These are phyloP conservation scores for Physocladia obscura DNA, from an alignment of 192 early-diverging fungal genomes.

Conservation along the genomic window DNA sequence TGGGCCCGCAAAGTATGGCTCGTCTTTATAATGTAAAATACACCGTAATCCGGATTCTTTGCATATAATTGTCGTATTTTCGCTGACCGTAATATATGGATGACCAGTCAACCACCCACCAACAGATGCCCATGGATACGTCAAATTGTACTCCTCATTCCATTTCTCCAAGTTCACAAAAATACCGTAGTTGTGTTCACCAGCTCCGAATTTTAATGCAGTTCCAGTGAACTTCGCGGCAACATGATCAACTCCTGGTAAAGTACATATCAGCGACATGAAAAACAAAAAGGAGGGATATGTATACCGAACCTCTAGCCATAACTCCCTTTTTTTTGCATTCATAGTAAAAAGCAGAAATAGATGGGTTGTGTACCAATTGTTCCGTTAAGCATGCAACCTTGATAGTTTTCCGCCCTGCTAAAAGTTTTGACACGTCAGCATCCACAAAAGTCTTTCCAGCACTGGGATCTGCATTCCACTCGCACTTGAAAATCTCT, in stretches of 20 bases:
- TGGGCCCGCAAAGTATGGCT: constrained; percentile 68
- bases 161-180: constrained; percentile 60
- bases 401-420: constrained; percentile 43
- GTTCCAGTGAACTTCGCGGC: constrained; percentile 72
- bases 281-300: no score
- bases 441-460: not conserved
- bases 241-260: constrained; percentile 67
- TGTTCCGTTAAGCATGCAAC: constrained; percentile 88
- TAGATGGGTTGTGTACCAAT: constrained; percentile 91
- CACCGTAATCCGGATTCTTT: constrained; percentile 59
- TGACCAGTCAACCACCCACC: constrained; percentile 67
- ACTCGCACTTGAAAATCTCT: constrained; percentile 86
- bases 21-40: constrained; percentile 72
- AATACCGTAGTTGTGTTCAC: constrained; percentile 63
- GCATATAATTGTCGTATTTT: constrained; percentile 63
- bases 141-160: constrained; percentile 66
- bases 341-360: constrained; percentile 70
- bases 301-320: constrained; percentile 52
- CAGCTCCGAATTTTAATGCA: constrained; percentile 67
- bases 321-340: constrained; percentile 60
- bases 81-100: constrained; percentile 62
- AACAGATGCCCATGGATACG: constrained; percentile 67
- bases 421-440: not conserved
- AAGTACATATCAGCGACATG: no score
- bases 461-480: constrained; percentile 33